These are phyloP conservation scores for Phaeotremella skinneri DNA, from an alignment of 768 basidiomycete species.

Conservation along the genomic window DNA sequence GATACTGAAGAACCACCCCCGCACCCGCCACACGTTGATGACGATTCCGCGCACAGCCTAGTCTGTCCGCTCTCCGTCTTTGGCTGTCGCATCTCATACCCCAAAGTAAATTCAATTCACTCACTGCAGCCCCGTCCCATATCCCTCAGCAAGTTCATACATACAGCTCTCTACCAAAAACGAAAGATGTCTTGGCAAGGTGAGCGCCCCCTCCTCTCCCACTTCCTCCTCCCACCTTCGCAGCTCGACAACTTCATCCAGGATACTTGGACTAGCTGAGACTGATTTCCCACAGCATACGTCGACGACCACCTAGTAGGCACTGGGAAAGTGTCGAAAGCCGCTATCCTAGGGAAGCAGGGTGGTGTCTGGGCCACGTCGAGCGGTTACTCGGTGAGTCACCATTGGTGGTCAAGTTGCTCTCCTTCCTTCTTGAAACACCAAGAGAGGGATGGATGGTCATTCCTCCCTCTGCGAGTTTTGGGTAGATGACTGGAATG, in stretches of 20 bases:
- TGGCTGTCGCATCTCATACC: too few species aligned
- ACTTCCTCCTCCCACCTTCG: background rate
- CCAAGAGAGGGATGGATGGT: too few species aligned
- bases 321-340: constrained; percentile 67
- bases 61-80: too few species aligned
- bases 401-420: too few species aligned
- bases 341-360: constrained; percentile 69
- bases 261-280: background rate
- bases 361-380: constrained; percentile 77
- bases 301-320: constrained; percentile 78
- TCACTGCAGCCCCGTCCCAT: too few species aligned
- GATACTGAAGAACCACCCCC: too few species aligned
- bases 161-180: background rate
- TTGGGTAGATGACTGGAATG: too few species aligned
- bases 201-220: constrained; percentile 12
- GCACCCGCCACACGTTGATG: too few species aligned
- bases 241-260: background rate
- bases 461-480: too few species aligned
- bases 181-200: constrained; percentile 51
- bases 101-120: too few species aligned
- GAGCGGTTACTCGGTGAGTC: constrained; percentile 61
- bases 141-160: background rate
- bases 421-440: too few species aligned
- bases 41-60: too few species aligned
- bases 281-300: constrained; percentile 59